Evolutionary conservation across 2,329 filamentous ascomycete genomes (phyloP).

Genomic region (Neocatenulostroma microsporum): DNA sequence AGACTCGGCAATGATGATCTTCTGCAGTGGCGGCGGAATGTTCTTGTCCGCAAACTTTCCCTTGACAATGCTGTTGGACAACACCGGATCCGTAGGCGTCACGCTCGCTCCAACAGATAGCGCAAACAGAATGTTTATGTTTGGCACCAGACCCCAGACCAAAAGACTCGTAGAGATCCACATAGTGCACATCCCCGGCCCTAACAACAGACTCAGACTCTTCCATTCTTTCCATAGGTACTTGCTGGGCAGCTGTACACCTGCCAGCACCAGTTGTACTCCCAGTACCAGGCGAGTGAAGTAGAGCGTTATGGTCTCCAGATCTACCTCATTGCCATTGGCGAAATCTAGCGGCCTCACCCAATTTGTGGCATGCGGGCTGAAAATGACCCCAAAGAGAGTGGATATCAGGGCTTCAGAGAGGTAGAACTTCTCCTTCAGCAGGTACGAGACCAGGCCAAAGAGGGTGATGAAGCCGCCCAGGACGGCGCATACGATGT

Average conservation of each 20-base stretch:
- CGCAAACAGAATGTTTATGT: slow-evolving; percentile 66
- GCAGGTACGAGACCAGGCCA: slow-evolving; percentile 77
- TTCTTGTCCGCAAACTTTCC: slow-evolving; percentile 90
- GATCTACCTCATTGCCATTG: slow-evolving; percentile 44
- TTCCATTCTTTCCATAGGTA: slow-evolving; percentile 76
- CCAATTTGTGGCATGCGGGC: slow-evolving; percentile 67
- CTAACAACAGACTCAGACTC: slow-evolving; percentile 64
- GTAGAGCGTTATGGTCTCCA: slow-evolving; percentile 69
- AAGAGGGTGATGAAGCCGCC: slow-evolving; percentile 89
- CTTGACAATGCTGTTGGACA: slow-evolving; percentile 87
- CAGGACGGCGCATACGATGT: slow-evolving; percentile 69
- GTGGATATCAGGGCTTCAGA: slow-evolving; percentile 89
- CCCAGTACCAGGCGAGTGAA: slow-evolving; percentile 83
- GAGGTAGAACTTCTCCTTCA: slow-evolving; percentile 84
- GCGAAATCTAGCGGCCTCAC: slow-evolving; percentile 70
- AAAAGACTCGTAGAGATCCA: slow-evolving; percentile 76
- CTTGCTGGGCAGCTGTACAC: slow-evolving; percentile 75
- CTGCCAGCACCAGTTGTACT: slow-evolving; percentile 81
- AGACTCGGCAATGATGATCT: slow-evolving; percentile 59
- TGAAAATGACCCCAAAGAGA: slow-evolving; percentile 68
- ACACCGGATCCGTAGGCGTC: slow-evolving; percentile 83
- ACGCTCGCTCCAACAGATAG: slow-evolving; percentile 76
- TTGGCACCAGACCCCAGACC: slow-evolving; percentile 67
- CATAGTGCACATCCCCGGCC: slow-evolving; percentile 79
- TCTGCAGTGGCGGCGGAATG: slow-evolving; percentile 71